Conservation (phyloP, 1,139 yeast genomes). For the Chernovozyma aurita region DNA sequence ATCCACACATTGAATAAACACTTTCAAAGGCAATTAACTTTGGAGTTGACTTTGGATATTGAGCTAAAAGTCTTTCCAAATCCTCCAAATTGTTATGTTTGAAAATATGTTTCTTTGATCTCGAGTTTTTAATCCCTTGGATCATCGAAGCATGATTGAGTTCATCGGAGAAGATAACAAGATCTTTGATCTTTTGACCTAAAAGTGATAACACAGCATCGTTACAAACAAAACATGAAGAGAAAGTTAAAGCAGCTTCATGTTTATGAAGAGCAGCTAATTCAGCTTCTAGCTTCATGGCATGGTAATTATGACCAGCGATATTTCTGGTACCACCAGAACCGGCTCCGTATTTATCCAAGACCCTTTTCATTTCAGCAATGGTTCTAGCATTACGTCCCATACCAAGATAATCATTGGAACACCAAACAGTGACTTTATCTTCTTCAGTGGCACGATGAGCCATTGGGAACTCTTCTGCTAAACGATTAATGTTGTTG, state of each 20-base stretch:
- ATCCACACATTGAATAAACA: conserved; percentile 98
- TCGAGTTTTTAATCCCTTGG: conserved; percentile 88
- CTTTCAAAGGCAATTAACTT: conserved; percentile 96
- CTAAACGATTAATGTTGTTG: conserved; percentile 94
- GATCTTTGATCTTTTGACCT: conserved; percentile 84
- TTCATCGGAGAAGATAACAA: conserved; percentile 90
- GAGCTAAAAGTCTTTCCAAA: conserved; percentile 71
- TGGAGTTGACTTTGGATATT: conserved; percentile 80
- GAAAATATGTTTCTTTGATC: conserved; percentile 83
- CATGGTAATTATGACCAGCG: conserved; percentile 93
- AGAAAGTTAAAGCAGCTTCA: conserved; percentile 90
- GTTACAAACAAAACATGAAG: conserved; percentile 95
- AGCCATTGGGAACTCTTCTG: conserved; percentile 89
- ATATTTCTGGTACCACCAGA: conserved; percentile 99
- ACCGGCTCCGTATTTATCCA: conserved; percentile 93
- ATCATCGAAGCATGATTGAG: conserved; percentile 98
- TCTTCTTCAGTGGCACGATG: conserved; percentile 72
- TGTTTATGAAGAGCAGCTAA: conserved; percentile 89
- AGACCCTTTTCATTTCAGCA: conserved; percentile 70
- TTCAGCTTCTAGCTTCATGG: conserved; percentile 79
- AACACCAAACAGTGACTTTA: conserved; percentile 97
- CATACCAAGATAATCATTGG: conserved; percentile 96
- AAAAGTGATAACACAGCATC: conserved; percentile 92
- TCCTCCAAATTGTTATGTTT: conserved; percentile 85
- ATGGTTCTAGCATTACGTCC: conserved; percentile 74